phyloP scores from a whole-genome alignment of 495 filamentous ascomycete genomes.

The Cercophora samala region DNA sequence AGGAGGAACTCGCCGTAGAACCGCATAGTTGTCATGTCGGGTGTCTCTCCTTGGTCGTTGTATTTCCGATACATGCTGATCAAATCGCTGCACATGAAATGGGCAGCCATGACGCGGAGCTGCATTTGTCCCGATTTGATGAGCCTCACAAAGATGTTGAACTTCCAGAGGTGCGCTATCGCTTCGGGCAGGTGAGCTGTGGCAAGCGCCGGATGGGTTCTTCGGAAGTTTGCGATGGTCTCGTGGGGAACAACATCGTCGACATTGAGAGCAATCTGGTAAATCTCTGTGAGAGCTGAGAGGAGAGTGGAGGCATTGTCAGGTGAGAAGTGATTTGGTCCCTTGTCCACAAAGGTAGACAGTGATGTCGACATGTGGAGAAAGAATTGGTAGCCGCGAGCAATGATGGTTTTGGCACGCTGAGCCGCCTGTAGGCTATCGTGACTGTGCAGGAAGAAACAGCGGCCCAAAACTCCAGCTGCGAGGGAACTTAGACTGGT shows the following conservation, averaged over 20 bases:
- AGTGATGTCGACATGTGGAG: constrained; percentile 39
- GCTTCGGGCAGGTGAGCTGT: constrained; percentile 40
- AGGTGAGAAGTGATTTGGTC: constrained; percentile 43
- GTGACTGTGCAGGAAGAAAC: constrained; percentile 1
- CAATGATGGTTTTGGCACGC: constrained; percentile 27
- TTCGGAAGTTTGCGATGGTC: constrained; percentile 33
- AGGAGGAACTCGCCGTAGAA: constrained; percentile 66
- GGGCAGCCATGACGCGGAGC: constrained; percentile 69
- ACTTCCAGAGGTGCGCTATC: constrained; percentile 64
- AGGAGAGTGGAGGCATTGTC: constrained; percentile 44
- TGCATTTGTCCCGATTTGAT: constrained; percentile 87
- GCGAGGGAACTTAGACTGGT: constrained; percentile 35
- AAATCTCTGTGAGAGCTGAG: constrained; percentile 36
- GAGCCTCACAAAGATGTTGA: constrained; percentile 63
- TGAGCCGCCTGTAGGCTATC: constrained; percentile 27
- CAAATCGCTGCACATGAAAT: constrained; percentile 68
- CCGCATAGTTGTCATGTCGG: constrained; percentile 50
- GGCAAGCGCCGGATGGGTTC: constrained; percentile 30
- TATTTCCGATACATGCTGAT: constrained; percentile 56
- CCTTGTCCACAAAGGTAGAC: constrained; percentile 45
- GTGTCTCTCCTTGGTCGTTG: constrained; percentile 42
- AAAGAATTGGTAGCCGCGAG: constrained; percentile 40
- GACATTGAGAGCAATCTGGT: constrained; percentile 41
- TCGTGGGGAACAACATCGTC: constrained; percentile 33
- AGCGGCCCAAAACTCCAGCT: constrained; percentile 24